A percentile compares a stretch with the other conserved stretches of the same genome.
These are phyloP conservation scores for Argentina anserina DNA, from an alignment of 306 rosid genomes.

Conservation along the genomic window DNA sequence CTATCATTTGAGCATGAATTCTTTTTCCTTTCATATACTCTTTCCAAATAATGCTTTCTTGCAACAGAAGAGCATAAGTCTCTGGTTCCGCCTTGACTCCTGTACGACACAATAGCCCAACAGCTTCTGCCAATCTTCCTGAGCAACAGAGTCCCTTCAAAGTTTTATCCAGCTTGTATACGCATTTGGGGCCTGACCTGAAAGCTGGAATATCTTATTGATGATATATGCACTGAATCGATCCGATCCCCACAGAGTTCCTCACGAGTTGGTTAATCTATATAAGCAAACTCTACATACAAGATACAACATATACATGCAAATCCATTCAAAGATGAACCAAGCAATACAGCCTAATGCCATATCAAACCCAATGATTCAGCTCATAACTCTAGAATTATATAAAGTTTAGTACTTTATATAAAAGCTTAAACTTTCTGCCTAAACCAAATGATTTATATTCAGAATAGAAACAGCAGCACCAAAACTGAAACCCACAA, in stretches of 20 bases:
- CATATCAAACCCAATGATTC: not conserved
- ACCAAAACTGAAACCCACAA: not conserved
- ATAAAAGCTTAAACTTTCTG: not conserved
- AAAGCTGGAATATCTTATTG: conserved; percentile 61
- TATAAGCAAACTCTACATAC: not conserved
- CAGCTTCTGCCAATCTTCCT: conserved; percentile 56
- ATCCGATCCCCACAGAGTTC: conserved; percentile 12
- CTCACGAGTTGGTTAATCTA: not conserved
- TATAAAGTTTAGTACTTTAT: not conserved
- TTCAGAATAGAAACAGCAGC: not conserved
- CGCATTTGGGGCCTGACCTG: conserved; percentile 50
- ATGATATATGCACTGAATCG: conserved; percentile 31
- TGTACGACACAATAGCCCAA: conserved; percentile 48
- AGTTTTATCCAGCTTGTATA: conserved; percentile 42
- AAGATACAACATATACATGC: not conserved
- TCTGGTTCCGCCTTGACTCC: conserved; percentile 33
- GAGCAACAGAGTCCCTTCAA: conserved; percentile 50
- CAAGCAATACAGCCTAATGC: not conserved
- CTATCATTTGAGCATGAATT: conserved; percentile 57
- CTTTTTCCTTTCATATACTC: conserved; percentile 49
- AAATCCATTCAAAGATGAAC: not conserved
- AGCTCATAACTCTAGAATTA: not conserved
- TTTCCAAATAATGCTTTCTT: conserved; percentile 72
- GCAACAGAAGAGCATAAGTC: conserved; percentile 67
- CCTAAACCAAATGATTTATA: not conserved